Base-by-base conservation (phyloP, 2,329 filamentous ascomycete species). In the Fusarium liriodendri region DNA sequence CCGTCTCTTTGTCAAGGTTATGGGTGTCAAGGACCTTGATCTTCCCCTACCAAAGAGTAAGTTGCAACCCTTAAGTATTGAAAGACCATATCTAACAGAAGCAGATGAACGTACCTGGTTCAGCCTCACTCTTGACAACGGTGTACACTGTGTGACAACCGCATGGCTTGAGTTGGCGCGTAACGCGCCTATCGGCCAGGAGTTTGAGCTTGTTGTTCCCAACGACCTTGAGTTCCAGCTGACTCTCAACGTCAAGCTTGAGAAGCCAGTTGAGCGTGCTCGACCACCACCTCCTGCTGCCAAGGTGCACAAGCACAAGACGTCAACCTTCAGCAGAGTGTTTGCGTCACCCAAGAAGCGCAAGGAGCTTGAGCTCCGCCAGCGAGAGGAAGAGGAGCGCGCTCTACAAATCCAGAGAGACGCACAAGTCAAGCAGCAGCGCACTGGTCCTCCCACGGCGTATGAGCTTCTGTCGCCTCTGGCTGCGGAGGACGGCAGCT, bases 151-250 rank as follows among this genome's bases (percentile, higher is more conserved):
- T 79, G 97, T 99, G 18, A 99, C 97, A 0, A 99, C 97, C 5
- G 93, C 95, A 1, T 98, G 95, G 94, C 88, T 98, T 10, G 97
- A 99, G 82, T 87, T 99, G 69, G 95, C 95, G 22, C 93, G 94
- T 77, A 96, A 94, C 69, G 96, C 97, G 3, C 95, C 97, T 0
- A 98, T 99, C 76, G 97, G 96, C 8, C 97, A 99, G 80, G 97
- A 99, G 81, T 99, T 99, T 78, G 97, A 99, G 84, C 91, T 99
- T 52, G 95, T 98, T 35, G 97, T 99, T 29, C 92, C 97, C 59
- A 97, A 98, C 77, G 97, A 99, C 77, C 90, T 99, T n/a, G 97
- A 99, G 82, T 99, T 99, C 85, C 97, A 99, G 83, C 90, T 99
- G 42, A 98, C 97, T 1, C 89, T 99, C 16, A 97, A 98, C 76